These are phyloP conservation scores for Chlorophyllum brunneum DNA, from an alignment of 768 basidiomycete genomes.

Conservation along the genomic window DNA sequence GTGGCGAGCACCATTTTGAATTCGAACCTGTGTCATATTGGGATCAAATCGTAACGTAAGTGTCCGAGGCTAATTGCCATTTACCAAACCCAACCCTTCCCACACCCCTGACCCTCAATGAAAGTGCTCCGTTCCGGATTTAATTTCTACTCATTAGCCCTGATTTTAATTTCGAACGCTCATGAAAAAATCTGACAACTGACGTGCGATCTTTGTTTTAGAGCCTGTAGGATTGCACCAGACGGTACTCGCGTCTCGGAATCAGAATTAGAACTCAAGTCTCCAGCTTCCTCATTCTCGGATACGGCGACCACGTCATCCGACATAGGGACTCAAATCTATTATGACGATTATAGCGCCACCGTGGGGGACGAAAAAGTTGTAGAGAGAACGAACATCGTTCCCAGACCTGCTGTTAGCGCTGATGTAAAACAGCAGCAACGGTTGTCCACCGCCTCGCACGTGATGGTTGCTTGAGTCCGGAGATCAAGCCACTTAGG, in stretches of 20 bases:
- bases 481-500: no score
- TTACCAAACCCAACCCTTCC: neutral
- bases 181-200: neutral
- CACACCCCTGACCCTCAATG: neutral
- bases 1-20: constrained; percentile 69
- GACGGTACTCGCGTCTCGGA: constrained; percentile 45
- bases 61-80: constrained; percentile 11
- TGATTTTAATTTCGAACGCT: no score
- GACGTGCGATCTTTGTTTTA: no score
- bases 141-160: no score
- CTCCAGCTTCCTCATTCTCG: constrained; percentile 8
- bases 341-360: neutral
- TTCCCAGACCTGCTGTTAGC: neutral
- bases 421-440: no score
- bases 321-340: no score
- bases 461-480: no score
- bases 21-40: constrained; percentile 77
- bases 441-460: no score
- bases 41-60: constrained; percentile 71
- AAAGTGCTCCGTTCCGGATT: neutral
- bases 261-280: constrained; percentile 2
- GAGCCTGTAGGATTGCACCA: constrained; percentile 51
- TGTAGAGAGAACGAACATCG: neutral
- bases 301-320: neutral
- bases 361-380: neutral